phyloP scores from a whole-genome alignment of 441 rosid species.

The Arabidopsis hybrid region DNA sequence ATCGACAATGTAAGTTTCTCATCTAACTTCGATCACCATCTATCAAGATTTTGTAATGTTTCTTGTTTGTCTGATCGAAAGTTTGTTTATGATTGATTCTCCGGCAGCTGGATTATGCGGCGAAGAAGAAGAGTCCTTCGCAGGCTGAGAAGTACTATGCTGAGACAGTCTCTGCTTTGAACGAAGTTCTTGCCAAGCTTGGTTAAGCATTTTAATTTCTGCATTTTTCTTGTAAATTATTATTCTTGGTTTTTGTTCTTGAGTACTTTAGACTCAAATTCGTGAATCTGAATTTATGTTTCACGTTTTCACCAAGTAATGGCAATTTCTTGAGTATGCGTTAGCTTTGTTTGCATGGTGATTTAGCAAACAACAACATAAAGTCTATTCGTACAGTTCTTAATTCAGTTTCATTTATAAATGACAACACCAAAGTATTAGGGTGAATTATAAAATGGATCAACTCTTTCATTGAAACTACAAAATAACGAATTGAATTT shows the following conservation, averaged over 20 bases:
- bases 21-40: background rate
- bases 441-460: too few relatives aligned
- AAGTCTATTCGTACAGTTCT: background rate
- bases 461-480: too few relatives aligned
- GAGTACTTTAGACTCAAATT: slow-evolving; percentile 21
- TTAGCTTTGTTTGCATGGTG: background rate
- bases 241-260: slow-evolving; percentile 18
- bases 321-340: slow-evolving; percentile 22
- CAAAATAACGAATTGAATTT: too few relatives aligned
- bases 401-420: background rate
- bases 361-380: background rate
- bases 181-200: slow-evolving; percentile 88
- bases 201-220: slow-evolving; percentile 50
- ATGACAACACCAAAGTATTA: too few relatives aligned
- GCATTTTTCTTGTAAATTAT: slow-evolving; percentile 31
- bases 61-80: background rate
- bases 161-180: slow-evolving; percentile 75
- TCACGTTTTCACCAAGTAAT: slow-evolving; percentile 5
- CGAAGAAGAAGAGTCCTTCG: slow-evolving; percentile 70
- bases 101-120: slow-evolving; percentile 84
- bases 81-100: slow-evolving; percentile 17
- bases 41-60: background rate
- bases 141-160: slow-evolving; percentile 92
- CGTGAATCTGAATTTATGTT: slow-evolving; percentile 22
- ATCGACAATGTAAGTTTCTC: slow-evolving; percentile 61